Base-by-base conservation (phyloP, 805 yeast genomes). In the Blastobotrys peoriensis region DNA sequence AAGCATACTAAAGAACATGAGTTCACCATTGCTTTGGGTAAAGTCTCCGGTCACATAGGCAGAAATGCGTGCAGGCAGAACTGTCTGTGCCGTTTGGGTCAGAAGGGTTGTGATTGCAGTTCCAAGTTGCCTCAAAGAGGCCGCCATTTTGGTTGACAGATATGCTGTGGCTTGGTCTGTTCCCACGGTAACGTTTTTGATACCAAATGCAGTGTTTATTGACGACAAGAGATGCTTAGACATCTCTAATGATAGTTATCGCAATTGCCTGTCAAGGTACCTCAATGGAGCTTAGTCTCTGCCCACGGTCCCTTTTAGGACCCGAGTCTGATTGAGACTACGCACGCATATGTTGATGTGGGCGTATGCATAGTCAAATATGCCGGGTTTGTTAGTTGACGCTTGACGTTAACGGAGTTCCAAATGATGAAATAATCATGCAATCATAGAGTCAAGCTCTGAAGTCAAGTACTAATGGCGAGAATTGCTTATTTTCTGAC, bases 391-490 rank as follows among this genome's bases (percentile, higher is more conserved):
- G n/a, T 35, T 33, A 25, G 30, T 8, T 25, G 30, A 8, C 10
- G 8, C 13, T 25, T 8, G 30, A 8, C 13, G 13, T 25, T 8
- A 8, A 25, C 30, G 30, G 13, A 25, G 10, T 25, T 13, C 30
- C 13, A 25, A 25, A 40, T 58, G 62, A 58, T 58, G 62, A 58
- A 43, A 45, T 49, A 50, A 15, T 5, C 16, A 41, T 28, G 44
- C 56, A 49, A 46, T 41, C 47, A 51, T 49, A 56, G 62, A 58
- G 62, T 58, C 62, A 58, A 58, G 62, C 62, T 55, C 62, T 53
- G 62, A 58, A 49, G 40, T 40, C 19, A 5, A 15, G 16, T n/a
- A 20, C 38, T 25, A 3, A 25, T 38, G 44, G 36, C 33, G 44
- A 41, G 44, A 41, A 35, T 25, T 41, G 44, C 44, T 20, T 34